Evolutionary conservation across 345 rosid species (phyloP), one percentile per base, ranked within the genome.

Genomic region (Nasturtium officinale): DNA sequence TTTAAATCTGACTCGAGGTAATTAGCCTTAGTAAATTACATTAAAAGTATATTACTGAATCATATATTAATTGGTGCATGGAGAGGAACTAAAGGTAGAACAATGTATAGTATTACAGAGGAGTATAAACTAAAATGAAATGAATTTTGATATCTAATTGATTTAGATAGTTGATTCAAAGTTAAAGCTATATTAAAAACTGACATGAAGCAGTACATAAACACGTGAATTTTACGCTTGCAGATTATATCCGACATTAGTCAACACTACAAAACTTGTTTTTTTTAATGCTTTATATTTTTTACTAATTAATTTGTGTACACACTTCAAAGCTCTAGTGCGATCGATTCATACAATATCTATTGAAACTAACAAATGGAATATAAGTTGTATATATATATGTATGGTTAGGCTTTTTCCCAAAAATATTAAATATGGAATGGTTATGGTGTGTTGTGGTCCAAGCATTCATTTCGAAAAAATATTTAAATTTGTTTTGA

Each of bases 201-300:
- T 58, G 73, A 74, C 72, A 66, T 47, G 50, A 66, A 25, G 33
- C 52, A 48, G 60, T 58, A 65, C 60, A 43, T 63, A 48, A 58
- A 66, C 78, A 74, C 73, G 78, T 66, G 73, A 66, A 57, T 58
- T 53, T 57, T 33, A 18, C 47, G 7, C 33, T 38, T 58, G 54
- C 37, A 40, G 43, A 20, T 66, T 37, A 48, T 29, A 37, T 66
- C 73, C 45, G 67, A 58, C 73, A 74, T 74, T 66, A 74, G 54
- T 74, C 72, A 56, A 45, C n/a, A n/a, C n/a, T n/a, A n/a, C n/a
- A n/a, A n/a, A n/a, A n/a, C n/a, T n/a, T n/a, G n/a, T n/a, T n/a
- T n/a, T n/a, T n/a, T n/a, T n/a, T n/a, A n/a, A n/a, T n/a, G n/a
- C n/a, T n/a, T n/a, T 23, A 23, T 23, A n/a, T 23, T 7, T 17